phyloP scores from a whole-genome alignment of 208 protist genomes.

The Crithidia brevicula region DNA sequence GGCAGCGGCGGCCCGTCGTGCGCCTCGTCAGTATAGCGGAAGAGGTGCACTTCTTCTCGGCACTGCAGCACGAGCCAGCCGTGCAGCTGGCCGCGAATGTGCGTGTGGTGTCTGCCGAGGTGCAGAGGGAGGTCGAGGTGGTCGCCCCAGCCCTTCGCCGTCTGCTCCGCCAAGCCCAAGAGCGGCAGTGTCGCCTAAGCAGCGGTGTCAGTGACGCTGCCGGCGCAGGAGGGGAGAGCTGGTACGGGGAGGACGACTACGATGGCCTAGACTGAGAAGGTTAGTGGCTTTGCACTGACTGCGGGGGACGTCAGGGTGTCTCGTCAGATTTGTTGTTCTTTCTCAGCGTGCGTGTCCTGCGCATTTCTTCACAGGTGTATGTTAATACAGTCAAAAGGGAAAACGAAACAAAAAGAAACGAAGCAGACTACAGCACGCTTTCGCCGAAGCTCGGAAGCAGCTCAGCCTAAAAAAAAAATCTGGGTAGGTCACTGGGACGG shows the following conservation, averaged over 20 bases:
- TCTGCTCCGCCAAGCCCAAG: background rate
- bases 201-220: background rate
- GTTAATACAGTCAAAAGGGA: too few relatives aligned
- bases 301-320: too few relatives aligned
- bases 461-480: too few relatives aligned
- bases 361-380: too few relatives aligned
- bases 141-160: constrained; percentile 16
- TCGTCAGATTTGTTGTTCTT: constrained; percentile 1
- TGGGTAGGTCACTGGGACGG: too few relatives aligned
- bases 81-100: constrained; percentile 21
- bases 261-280: constrained; percentile 28
- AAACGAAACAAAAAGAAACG: too few relatives aligned
- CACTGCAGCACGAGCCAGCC: constrained; percentile 2
- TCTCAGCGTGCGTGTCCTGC: too few relatives aligned
- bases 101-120: constrained; percentile 19
- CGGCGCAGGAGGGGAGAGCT: constrained; percentile 1
- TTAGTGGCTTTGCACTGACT: too few relatives aligned
- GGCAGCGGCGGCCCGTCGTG: constrained; percentile 22
- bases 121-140: constrained; percentile 19
- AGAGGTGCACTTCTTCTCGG: constrained; percentile 53
- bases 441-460: too few relatives aligned
- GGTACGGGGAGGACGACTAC: constrained; percentile 34
- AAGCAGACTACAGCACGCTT: background rate
- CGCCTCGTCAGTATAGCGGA: constrained; percentile 58
- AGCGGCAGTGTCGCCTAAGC: background rate